phyloP scores from a whole-genome alignment of 2,329 filamentous ascomycete genomes.

The Byssochlamys sp. region DNA sequence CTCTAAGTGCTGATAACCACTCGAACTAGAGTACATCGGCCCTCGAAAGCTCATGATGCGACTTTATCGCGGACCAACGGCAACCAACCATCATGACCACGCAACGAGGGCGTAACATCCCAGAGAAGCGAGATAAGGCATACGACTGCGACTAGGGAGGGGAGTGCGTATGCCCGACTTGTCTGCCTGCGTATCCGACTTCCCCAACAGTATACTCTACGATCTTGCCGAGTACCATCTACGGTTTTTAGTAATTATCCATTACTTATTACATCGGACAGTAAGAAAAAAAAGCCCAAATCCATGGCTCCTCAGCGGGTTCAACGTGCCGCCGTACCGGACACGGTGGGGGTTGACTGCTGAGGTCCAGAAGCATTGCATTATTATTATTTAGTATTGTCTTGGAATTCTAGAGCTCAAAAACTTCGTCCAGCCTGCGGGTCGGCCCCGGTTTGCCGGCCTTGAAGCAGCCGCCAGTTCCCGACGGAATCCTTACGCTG shows the following conservation, averaged over 20 bases:
- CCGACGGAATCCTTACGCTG: not conserved
- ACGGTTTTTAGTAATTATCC: no score
- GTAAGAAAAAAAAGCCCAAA: not conserved
- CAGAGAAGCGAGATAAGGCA: not conserved
- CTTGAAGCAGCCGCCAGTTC: not conserved
- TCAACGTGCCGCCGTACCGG: not conserved
- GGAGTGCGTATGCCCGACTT: not conserved
- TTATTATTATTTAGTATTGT: not conserved
- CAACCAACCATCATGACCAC: not conserved
- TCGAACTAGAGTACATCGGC: not conserved
- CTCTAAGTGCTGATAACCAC: not conserved
- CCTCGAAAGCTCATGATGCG: not conserved
- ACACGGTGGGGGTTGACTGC: not conserved
- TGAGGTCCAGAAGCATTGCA: not conserved
- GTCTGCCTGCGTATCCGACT: not conserved
- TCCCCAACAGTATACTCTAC: no score
- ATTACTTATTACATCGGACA: not conserved
- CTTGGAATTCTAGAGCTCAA: not conserved
- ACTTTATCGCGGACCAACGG: not conserved
- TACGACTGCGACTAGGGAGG: not conserved
- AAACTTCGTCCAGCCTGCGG: not conserved
- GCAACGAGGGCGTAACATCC: not conserved
- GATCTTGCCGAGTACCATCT: no score
- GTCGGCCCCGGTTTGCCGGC: not conserved
- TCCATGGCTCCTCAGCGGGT: not conserved